Conservation (phyloP, 2,329 filamentous ascomycete species). For the Phaeomoniella chlamydospora region DNA sequence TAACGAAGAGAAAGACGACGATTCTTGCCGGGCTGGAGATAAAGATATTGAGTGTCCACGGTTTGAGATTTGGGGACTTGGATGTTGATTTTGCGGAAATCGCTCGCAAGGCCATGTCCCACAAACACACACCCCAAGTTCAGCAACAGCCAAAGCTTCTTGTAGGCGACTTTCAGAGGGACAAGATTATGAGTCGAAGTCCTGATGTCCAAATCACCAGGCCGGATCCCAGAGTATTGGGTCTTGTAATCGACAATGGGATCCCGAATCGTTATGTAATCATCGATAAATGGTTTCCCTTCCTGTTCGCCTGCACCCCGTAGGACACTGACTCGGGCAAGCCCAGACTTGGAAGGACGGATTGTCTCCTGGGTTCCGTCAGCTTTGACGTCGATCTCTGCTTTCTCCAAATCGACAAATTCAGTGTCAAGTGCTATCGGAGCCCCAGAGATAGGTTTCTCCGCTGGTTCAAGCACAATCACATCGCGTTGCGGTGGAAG, state of each 20-base stretch:
- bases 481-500: slow-evolving; percentile 22
- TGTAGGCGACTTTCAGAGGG: slow-evolving; percentile 82
- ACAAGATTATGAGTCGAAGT: slow-evolving; percentile 72
- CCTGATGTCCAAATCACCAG: slow-evolving; percentile 67
- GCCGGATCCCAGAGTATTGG: slow-evolving; percentile 79
- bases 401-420: slow-evolving; percentile 83
- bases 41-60: slow-evolving; percentile 86
- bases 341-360: slow-evolving; percentile 73
- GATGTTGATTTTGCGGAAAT: slow-evolving; percentile 97
- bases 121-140: slow-evolving; percentile 91
- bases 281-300: slow-evolving; percentile 83
- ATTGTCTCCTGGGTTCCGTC: slow-evolving; percentile 88
- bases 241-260: slow-evolving; percentile 92
- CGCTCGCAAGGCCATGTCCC: slow-evolving; percentile 82
- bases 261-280: slow-evolving; percentile 87
- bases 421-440: slow-evolving; percentile 89
- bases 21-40: slow-evolving; percentile 65
- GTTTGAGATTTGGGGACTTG: slow-evolving; percentile 82
- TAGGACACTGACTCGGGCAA: slow-evolving; percentile 86
- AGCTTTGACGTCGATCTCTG: slow-evolving; percentile 91
- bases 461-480: slow-evolving; percentile 29
- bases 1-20: slow-evolving; percentile 87
- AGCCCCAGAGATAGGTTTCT: slow-evolving; percentile 55
- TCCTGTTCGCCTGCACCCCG: slow-evolving; percentile 63
- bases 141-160: slow-evolving; percentile 91